Base-by-base conservation (phyloP, 305 asterid genomes). In the Fraxinus dipetala region DNA sequence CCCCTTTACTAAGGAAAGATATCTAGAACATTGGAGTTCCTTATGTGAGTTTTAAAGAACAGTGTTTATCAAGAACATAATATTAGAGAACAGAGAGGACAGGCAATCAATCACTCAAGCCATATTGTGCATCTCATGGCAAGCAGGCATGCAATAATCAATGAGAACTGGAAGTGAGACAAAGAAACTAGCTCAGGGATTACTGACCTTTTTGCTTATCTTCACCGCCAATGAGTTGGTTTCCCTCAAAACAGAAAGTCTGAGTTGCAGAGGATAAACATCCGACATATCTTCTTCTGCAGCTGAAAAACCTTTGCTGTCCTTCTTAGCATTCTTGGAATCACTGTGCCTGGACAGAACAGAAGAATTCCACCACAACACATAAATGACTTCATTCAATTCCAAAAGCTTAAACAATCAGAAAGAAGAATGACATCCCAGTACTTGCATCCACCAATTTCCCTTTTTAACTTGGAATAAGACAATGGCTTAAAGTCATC, bases 211-310 rank as follows among this genome's bases (percentile, higher is more conserved):
- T 91, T 96, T 93, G 92, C 91, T 93, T 84, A 96, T 88, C 91
- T 89, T 93, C 72, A 96, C 98, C 6, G 94, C 90, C 75, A 94
- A 87, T 63, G 86, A 85, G 82, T 83, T 91, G 80, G 91, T 81
- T 79, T 96, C 98, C 85, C 87, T 88, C 78, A 84, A 82, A 90
- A 90, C 91, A 85, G 95, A 90, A 84, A 96, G 93, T 87, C 95
- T 90, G 80, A 96, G 93, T 87, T 91, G 95, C 85, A 96, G 86
- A 32, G 98, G 98, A 87, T 90, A 96, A 83, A 96, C 96, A 88
- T 96, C 99, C 4, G 97, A 88, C 92, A 92, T 94, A 86, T 93
- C 98, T 79, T 94, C 98, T 84, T 93, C 97, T 22, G 85, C 90
- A 76, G 89, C 91, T 84, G 89, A 85, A 82, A 90, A 88, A 80